Conservation (phyloP, 2,329 filamentous ascomycete species). For the Teratosphaeriaceae sp. region DNA sequence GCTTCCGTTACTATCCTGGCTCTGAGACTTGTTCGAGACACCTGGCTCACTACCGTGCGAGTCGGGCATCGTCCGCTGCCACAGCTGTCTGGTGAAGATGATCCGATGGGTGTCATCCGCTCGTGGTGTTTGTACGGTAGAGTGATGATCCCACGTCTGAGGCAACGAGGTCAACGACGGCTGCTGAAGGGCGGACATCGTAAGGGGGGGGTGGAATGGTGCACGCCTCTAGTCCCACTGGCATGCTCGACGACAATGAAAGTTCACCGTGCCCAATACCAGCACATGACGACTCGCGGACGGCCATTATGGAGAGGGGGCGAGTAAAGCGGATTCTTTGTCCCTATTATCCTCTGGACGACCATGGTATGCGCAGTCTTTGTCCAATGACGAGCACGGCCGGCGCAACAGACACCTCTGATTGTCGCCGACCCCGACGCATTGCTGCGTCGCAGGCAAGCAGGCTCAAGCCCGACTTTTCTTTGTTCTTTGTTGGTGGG, state of each 20-base stretch:
- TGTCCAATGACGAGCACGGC: constrained; percentile 27
- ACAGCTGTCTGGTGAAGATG: constrained; percentile 32
- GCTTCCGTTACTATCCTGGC: constrained; percentile 17
- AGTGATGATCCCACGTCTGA: constrained; percentile 10
- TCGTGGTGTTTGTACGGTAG: constrained; percentile 20
- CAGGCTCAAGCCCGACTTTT: constrained; percentile 14
- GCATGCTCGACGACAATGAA: constrained; percentile 28
- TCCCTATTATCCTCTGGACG: constrained; percentile 26
- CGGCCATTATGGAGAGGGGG: constrained; percentile 22
- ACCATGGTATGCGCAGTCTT: constrained; percentile 26
- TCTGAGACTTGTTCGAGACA: constrained; percentile 28
- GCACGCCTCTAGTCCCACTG: constrained; percentile 26
- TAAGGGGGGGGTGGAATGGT: constrained; percentile 21
- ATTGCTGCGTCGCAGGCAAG: constrained; percentile 11
- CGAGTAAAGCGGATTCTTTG: constrained; percentile 23
- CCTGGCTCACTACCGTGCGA: constrained; percentile 18
- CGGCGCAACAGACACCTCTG: constrained; percentile 16
- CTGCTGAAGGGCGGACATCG: constrained; percentile 24
- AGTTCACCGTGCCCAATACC: constrained; percentile 22
- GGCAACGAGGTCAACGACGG: constrained; percentile 15
- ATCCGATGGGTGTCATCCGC: constrained; percentile 23
- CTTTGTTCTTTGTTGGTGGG: constrained; percentile 32
- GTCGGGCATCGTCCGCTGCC: constrained; percentile 32
- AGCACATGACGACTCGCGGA: constrained; percentile 22
- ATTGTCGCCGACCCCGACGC: constrained; percentile 27